Percentiles rank a stretch among this genome's conserved stretches.
Evolutionary conservation across 441 rosid species (phyloP).

Genomic region (Iberis amara): DNA sequence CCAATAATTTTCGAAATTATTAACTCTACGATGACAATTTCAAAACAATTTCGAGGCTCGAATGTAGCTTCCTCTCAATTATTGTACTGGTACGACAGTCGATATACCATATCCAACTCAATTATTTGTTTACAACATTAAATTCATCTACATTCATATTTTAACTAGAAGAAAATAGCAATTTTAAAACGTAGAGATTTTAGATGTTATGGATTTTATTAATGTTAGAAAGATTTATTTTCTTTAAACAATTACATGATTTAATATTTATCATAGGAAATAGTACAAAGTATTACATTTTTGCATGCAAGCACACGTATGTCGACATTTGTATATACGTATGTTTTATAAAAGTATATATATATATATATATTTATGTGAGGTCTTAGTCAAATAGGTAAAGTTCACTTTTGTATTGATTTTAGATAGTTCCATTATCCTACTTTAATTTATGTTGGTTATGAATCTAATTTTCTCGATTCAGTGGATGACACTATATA

Average conservation of each 20-base stretch:
- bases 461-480: neutral
- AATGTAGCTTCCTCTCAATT: slow-evolving; percentile 12
- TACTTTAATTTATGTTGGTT: too few species aligned
- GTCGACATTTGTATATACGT: slow-evolving; percentile 14
- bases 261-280: too few species aligned
- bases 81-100: slow-evolving; percentile 24
- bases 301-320: neutral
- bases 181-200: too few species aligned
- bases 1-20: slow-evolving; percentile 12
- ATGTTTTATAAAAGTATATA: neutral
- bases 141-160: slow-evolving; percentile 26
- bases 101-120: slow-evolving; percentile 17
- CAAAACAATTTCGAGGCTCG: slow-evolving; percentile 23
- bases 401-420: too few species aligned
- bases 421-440: too few species aligned
- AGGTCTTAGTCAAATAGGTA: too few species aligned
- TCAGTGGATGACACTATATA: neutral
- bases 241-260: too few species aligned
- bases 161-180: slow-evolving; percentile 3
- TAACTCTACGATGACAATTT: slow-evolving; percentile 11
- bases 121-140: slow-evolving; percentile 17
- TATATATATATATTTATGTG: too few species aligned
- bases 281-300: too few species aligned
- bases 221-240: too few species aligned
- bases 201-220: too few species aligned